Base-by-base conservation (phyloP, 257 asterid species). In the Nicotiana tomentosiformis region DNA sequence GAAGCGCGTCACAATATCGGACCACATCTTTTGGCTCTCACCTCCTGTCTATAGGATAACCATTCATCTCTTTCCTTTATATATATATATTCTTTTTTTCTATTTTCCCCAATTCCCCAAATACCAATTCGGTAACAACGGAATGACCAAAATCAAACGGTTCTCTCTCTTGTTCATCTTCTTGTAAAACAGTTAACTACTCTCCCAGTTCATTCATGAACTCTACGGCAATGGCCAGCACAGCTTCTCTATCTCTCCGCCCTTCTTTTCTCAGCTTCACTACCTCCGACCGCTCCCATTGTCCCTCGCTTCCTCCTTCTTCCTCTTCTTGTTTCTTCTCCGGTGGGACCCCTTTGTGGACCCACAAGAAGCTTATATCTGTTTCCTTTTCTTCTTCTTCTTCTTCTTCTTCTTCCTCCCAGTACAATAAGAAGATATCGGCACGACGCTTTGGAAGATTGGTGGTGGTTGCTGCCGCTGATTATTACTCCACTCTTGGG, bases 401-500 rank as follows among this genome's bases (percentile, higher is more conserved):
- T 51, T 83, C 93, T 20, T 89, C 91, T 35, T 53, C 86, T 37
- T 89, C 91, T 60, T 86, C 93, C 16, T 77, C 92, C n/a, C 95
- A 88, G 84, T 91, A 70, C 88, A 86, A 81, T 74, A 89, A 80
- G 89, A 91, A 84, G 89, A 90, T 90, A 85, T 83, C 87, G 10
- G 91, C 93, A 1, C 84, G 88, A 91, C 91, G 98, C 86, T 90
- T 88, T 74, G 86, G 92, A 84, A 93, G 94, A 82, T 89, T 88
- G 68, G 87, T 90, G 51, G 94, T 94, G 82, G 89, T 88, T 72
- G 97, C 98, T n/a, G 97, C 94, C 16, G 96, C 96, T 60, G 98
- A 96, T 92, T 96, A 90, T 83, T 96, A 96, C 87, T 90, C 98
- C 33, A 93, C 98, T 55, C 96, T 96, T n/a, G 98, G 99, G 29